Evolutionary conservation across 306 rosid genomes (phyloP).

Genomic region (Sindora glabra): DNA sequence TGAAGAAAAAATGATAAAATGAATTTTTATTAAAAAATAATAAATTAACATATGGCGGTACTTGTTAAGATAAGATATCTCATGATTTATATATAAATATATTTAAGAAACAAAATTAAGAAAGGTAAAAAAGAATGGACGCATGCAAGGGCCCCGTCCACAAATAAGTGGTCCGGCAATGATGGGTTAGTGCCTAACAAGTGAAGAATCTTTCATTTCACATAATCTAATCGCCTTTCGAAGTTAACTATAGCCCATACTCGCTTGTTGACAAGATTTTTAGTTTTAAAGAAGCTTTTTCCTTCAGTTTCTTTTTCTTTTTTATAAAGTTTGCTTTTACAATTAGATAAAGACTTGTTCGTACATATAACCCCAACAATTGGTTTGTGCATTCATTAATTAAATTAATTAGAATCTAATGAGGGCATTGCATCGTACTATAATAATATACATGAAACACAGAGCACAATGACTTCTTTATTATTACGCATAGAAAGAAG

Average conservation of each 20-base stretch:
- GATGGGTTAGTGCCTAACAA: no score
- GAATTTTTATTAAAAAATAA: no score
- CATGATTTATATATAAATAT: no score
- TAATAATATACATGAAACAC: not conserved
- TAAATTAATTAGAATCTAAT: constrained; percentile 18
- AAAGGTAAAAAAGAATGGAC: no score
- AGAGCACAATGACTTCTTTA: no score
- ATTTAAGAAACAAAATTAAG: no score
- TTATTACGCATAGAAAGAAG: no score
- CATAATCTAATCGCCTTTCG: constrained; percentile 15
- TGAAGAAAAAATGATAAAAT: no score
- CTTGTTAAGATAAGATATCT: no score
- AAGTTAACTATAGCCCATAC: constrained; percentile 31
- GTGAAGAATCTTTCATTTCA: not conserved
- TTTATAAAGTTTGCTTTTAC: constrained; percentile 33
- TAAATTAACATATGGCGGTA: no score
- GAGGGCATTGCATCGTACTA: constrained; percentile 23
- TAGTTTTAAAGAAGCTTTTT: constrained; percentile 38
- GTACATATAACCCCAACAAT: constrained; percentile 15
- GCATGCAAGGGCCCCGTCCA: no score
- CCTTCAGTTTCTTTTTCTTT: constrained; percentile 33
- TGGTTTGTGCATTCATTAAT: not conserved
- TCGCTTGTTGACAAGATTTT: constrained; percentile 13
- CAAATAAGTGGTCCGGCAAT: no score
- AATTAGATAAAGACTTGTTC: constrained; percentile 20